Evolutionary conservation across 176 grass and related monocot species (phyloP), one percentile per base, ranked within the genome.

Genomic region (Raddia guianensis): DNA sequence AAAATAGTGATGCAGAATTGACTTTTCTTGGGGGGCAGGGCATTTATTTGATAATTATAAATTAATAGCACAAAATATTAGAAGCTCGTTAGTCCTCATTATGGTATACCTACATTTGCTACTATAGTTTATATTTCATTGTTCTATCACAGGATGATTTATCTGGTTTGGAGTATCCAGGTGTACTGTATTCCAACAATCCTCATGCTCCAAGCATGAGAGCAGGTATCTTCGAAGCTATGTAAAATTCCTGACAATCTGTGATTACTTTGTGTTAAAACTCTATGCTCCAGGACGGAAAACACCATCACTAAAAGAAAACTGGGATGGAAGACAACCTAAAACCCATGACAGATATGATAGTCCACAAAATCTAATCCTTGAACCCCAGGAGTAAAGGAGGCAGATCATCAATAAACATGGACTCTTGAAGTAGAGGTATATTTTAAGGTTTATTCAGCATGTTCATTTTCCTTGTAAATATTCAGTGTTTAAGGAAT

Each of bases 351-450:
- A 74, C 81, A 76, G 70, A 82, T 70, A 85, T 50, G 58, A 10
- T 12, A 63, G 40, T 85, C 77, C 21, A 42, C 67, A 71, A 88
- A 85, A 76, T 8, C 0, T 16, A 73, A 63, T 43, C 71, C 12
- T 60, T 49, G 63, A 42, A 83, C 66, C 27, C 44, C 54, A 79
- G 63, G 73, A 85, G 44, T 55, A 92, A 70, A 80, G 46, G 50
- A 51, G 69, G 58, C 40, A 72, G 65, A 59, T 73, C 79, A 35
- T 84, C 83, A 27, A 51, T 56, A 14, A 85, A 84, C 69, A 85
- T 79, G 79, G 86, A 77, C 14, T 91, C 46, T n/a, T n/a, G 72
- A 89, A 83, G 70, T 80, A 77, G 77, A 98, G 92, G 95, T 98
- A 81, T 18, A 42, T 48, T 49, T 70, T 87, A 84, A 49, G 59